Evolutionary conservation across 164 flowering plant species (phyloP).

Genomic region (Buxus sempervirens): DNA sequence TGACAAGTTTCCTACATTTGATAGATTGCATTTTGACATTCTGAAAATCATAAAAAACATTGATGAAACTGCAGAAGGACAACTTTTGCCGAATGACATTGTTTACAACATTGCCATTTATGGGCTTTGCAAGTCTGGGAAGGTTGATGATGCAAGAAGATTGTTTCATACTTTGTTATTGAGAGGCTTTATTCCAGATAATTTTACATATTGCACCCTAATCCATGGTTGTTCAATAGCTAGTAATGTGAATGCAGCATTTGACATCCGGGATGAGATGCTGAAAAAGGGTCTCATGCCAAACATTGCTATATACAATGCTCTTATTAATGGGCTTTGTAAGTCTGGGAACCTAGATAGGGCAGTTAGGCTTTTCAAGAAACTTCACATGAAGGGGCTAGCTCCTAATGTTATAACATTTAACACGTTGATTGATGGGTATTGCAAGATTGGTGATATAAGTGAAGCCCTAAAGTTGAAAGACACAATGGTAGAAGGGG

Average conservation of each 20-base stretch:
- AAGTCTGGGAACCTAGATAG: conserved; percentile 66
- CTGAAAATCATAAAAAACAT: conserved; percentile 40
- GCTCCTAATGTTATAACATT: conserved; percentile 61
- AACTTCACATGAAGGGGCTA: conserved; percentile 52
- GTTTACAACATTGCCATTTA: conserved; percentile 62
- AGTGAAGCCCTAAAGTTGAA: conserved; percentile 50
- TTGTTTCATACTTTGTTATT: conserved; percentile 35
- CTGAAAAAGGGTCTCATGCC: conserved; percentile 55
- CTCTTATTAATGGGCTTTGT: conserved; percentile 74
- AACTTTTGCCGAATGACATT: conserved; percentile 43
- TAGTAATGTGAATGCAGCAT: conserved; percentile 71
- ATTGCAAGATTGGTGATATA: conserved; percentile 40
- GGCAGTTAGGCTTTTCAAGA: conserved; percentile 64
- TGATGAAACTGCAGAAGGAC: conserved; percentile 32
- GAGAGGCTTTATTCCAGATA: conserved; percentile 67
- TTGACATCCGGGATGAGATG: conserved; percentile 73
- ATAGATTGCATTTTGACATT: conserved; percentile 14
- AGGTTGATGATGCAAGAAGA: conserved; percentile 50
- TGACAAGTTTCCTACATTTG: conserved; percentile 15
- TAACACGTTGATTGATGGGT: conserved; percentile 66
- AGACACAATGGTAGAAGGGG: conserved; percentile 55
- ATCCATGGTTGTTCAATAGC: conserved; percentile 57
- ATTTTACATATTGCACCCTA: conserved; percentile 65
- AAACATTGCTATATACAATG: conserved; percentile 60
- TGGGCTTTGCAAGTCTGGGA: conserved; percentile 69